phyloP scores from a whole-genome alignment of 768 basidiomycete species.

The Gymnopilus junonius region DNA sequence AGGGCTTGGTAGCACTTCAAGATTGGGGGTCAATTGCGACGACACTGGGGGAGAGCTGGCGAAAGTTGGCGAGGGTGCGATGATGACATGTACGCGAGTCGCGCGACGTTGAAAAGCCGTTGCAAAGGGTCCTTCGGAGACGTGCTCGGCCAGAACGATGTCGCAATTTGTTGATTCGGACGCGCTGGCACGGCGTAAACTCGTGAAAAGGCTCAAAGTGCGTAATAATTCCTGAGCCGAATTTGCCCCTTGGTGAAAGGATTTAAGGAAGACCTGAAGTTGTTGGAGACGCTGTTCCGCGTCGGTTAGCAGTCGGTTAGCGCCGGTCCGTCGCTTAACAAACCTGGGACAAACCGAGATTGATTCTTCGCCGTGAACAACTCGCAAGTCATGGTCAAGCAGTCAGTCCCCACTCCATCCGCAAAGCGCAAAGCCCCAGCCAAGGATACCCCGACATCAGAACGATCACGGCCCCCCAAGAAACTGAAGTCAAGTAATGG shows the following conservation, averaged over 20 bases:
- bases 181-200: slow-evolving; percentile 1
- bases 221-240: neutral
- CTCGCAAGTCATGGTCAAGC: neutral
- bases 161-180: slow-evolving; percentile 17
- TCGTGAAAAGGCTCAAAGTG: neutral
- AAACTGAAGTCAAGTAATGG: neutral
- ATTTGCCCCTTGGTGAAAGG: neutral
- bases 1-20: neutral
- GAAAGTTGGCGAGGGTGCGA: neutral
- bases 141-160: slow-evolving; percentile 19
- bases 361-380: neutral
- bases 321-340: neutral
- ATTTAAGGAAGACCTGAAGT: neutral
- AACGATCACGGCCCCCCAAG: neutral
- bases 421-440: neutral
- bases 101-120: slow-evolving; percentile 2
- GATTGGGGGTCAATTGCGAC: neutral
- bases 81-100: neutral
- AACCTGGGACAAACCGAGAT: neutral
- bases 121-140: neutral
- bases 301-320: neutral
- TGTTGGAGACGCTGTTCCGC: neutral
- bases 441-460: neutral
- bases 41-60: neutral
- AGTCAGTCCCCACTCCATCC: neutral